Base-by-base conservation (phyloP, 768 basidiomycete species). In the Lentinula sp. region DNA sequence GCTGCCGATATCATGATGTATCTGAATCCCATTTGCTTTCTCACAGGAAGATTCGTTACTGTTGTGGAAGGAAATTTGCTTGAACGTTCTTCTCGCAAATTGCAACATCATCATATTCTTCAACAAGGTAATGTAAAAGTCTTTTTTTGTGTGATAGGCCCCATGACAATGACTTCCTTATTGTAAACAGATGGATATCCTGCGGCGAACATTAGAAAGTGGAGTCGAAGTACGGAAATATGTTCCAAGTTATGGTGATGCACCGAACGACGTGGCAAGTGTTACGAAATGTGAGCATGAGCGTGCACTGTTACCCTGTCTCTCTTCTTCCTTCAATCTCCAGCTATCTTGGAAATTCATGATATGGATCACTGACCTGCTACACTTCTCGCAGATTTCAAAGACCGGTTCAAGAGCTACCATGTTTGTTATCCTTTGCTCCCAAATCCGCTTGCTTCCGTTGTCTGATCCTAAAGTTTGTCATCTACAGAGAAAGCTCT, bases 31-130 rank as follows among this genome's bases (percentile, higher is more conserved):
- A 32, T 9, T 16, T 16, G 21, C 5, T 32, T 0, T n/a, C 23
- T 31, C 18, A 59, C 62, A 86, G 86, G 88, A 91, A 69, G 90
- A 92, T 66, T 88, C 88, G n/a, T 70, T 91, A 13, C 71, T 73
- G 48, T 75, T 92, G 0, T 92, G 89, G 89, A 83, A 82, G 62
- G 81, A 85, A 45, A 79, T 91, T 16, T 91, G 90, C 68, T 65
- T 76, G 6, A 90, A 84, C 57, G 77, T 77, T 64, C 76, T 91
- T 2, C 77, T 91, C 1, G 74, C 79, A 10, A 75, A 80, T 53
- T 80, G 86, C 16, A 84, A 82, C 62, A 74, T 91, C n/a, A 84
- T 91, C 34, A 71, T 91, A 11, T 91, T 92, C 72, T 76, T 91
- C 61, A 92, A 92, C 68, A 91, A 91, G 75, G 84, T 81, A 62